Percentiles rank a stretch among this genome's conserved stretches.
Conservation (phyloP, 1,284 basidiomycete species). For the Sporisorium graminicola region DNA sequence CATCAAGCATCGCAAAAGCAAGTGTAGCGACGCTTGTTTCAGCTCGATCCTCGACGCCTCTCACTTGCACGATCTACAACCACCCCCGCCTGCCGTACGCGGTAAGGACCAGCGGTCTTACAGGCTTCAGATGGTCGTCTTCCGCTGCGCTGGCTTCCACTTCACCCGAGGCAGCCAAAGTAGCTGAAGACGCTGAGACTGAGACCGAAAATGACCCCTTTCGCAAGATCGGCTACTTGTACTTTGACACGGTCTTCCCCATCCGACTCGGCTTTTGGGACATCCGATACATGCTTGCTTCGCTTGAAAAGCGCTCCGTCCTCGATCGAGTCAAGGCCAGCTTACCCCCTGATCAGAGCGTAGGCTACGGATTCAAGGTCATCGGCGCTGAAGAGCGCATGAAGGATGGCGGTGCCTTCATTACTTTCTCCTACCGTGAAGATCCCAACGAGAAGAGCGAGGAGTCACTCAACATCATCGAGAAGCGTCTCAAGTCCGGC, state of each 20-base stretch:
- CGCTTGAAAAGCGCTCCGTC: conserved; percentile 42
- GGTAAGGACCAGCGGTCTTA: neutral
- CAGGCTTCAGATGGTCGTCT: conserved; percentile 26
- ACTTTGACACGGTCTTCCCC: conserved; percentile 65
- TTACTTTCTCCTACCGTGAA: conserved; percentile 50
- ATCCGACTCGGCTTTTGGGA: conserved; percentile 62
- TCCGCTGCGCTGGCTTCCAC: conserved; percentile 44
- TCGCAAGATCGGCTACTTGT: conserved; percentile 56
- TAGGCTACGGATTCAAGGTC: conserved; percentile 63
- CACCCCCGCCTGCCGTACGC: neutral
- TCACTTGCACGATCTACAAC: neutral
- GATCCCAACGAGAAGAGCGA: conserved; percentile 45
- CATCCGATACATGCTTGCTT: conserved; percentile 50
- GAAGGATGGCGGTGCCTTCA: conserved; percentile 63
- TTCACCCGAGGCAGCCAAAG: conserved; percentile 49
- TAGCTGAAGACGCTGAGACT: conserved; percentile 43
- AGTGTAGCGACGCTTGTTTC: conserved; percentile 9
- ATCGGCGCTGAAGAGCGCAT: conserved; percentile 56
- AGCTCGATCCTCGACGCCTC: neutral
- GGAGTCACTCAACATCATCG: conserved; percentile 53
- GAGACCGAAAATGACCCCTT: conserved; percentile 51
- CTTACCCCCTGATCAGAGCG: conserved; percentile 43
- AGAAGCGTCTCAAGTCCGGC: conserved; percentile 46
- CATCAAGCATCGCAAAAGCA: conserved; percentile 2
- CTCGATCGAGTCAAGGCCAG: conserved; percentile 51